phyloP scores from a whole-genome alignment of 768 basidiomycete genomes.

The Boletus bicolor region DNA sequence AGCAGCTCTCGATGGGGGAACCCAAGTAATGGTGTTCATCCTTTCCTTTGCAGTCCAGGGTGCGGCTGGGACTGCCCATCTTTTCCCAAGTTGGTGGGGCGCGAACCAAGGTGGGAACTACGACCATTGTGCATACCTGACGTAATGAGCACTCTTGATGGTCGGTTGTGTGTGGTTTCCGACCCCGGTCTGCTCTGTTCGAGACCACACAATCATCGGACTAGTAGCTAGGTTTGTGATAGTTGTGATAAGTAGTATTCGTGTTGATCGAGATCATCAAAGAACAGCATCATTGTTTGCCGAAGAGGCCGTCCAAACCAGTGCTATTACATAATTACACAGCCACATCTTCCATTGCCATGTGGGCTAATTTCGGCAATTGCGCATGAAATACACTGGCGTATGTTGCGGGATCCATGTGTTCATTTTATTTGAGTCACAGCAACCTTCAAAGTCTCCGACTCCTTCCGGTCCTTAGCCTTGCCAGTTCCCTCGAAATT shows the following conservation, averaged over 20 bases:
- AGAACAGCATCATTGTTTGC: too few species aligned
- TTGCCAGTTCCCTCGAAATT: background rate
- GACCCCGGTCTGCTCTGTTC: background rate
- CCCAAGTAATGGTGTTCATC: slow-evolving; percentile 54
- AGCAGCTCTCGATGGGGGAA: slow-evolving; percentile 36
- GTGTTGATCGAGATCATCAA: background rate
- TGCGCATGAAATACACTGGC: background rate
- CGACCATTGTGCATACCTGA: slow-evolving; percentile 25
- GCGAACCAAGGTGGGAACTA: slow-evolving; percentile 50
- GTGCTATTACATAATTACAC: background rate
- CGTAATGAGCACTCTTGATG: slow-evolving; percentile 1
- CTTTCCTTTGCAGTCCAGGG: slow-evolving; percentile 51
- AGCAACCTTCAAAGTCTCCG: background rate
- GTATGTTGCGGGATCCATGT: background rate
- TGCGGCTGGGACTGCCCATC: slow-evolving; percentile 44
- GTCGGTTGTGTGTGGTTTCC: background rate
- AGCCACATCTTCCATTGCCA: slow-evolving; percentile 3
- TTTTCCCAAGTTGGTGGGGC: slow-evolving; percentile 58
- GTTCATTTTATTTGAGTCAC: background rate
- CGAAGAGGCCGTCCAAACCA: background rate
- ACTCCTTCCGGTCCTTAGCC: background rate
- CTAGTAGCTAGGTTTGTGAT: background rate
- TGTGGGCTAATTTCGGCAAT: background rate
- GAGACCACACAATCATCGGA: background rate
- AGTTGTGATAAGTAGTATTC: background rate